A percentile compares a stretch with the other conserved stretches of the same genome.
phyloP scores from a whole-genome alignment of 2,329 filamentous ascomycete genomes.

The Cercospora zeae-maydis region DNA sequence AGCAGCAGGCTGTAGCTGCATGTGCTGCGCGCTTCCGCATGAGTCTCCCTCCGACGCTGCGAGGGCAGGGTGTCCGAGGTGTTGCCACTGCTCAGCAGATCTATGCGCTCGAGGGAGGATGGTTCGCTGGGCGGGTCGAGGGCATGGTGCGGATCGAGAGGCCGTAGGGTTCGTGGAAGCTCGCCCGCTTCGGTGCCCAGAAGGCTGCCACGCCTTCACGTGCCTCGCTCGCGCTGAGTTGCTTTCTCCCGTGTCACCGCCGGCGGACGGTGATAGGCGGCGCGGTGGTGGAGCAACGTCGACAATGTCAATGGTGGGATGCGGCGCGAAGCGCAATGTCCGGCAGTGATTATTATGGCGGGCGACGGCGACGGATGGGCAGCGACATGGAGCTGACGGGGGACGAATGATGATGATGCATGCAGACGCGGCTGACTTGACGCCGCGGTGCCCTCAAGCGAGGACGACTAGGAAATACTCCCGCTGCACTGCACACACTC shows the following conservation, averaged over 20 bases:
- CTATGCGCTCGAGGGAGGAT: not conserved
- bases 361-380: not conserved
- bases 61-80: not conserved
- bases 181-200: not conserved
- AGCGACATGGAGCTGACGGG: not conserved
- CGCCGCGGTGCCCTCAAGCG: not conserved
- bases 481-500: not conserved
- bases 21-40: slow-evolving; percentile 13
- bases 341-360: not conserved
- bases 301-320: not conserved
- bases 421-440: slow-evolving; percentile 1
- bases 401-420: not conserved
- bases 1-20: slow-evolving; percentile 18
- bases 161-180: not conserved
- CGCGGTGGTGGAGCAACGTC: not conserved
- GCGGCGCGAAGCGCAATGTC: not conserved
- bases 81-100: not conserved
- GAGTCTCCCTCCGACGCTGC: not conserved
- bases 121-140: not conserved
- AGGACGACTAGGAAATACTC: not conserved
- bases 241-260: not conserved
- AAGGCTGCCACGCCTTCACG: not conserved
- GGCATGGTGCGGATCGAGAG: not conserved
- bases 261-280: not conserved
- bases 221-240: not conserved